Conservation (phyloP, 2,329 filamentous ascomycete genomes). For the Chalaropsis ovoidea region DNA sequence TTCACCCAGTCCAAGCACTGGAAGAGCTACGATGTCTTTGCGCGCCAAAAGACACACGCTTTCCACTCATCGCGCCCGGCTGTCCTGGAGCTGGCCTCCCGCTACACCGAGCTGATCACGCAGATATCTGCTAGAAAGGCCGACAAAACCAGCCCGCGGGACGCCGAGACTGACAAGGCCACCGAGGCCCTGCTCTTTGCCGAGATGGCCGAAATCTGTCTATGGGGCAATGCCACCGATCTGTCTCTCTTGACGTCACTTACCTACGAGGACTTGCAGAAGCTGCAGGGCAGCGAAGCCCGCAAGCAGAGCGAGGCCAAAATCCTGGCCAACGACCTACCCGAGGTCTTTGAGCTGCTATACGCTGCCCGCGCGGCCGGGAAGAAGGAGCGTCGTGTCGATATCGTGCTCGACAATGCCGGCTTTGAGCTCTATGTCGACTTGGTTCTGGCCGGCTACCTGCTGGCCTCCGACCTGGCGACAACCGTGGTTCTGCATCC, state of each 20-base stretch:
- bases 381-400: conserved; percentile 46
- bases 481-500: conserved; percentile 82
- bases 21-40: conserved; percentile 84
- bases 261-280: conserved; percentile 92
- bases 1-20: conserved; percentile 72
- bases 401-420: conserved; percentile 93
- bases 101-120: conserved; percentile 60
- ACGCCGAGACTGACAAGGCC: conserved; percentile 37
- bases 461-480: conserved; percentile 73
- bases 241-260: conserved; percentile 81
- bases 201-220: conserved; percentile 92
- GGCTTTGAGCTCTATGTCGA: conserved; percentile 97
- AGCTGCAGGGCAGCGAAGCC: conserved; percentile 80
- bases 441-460: conserved; percentile 79
- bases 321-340: conserved; percentile 79
- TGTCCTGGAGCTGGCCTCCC: conserved; percentile 68
- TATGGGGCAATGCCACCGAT: conserved; percentile 96
- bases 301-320: conserved; percentile 83
- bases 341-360: conserved; percentile 58
- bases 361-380: conserved; percentile 50
- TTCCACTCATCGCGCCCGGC: conserved; percentile 86
- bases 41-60: conserved; percentile 78
- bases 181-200: conserved; percentile 70
- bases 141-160: conserved; percentile 36
- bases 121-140: conserved; percentile 46